These are phyloP conservation scores for Wickerhamomyces bovis DNA, from an alignment of 805 yeast species.

Conservation along the genomic window DNA sequence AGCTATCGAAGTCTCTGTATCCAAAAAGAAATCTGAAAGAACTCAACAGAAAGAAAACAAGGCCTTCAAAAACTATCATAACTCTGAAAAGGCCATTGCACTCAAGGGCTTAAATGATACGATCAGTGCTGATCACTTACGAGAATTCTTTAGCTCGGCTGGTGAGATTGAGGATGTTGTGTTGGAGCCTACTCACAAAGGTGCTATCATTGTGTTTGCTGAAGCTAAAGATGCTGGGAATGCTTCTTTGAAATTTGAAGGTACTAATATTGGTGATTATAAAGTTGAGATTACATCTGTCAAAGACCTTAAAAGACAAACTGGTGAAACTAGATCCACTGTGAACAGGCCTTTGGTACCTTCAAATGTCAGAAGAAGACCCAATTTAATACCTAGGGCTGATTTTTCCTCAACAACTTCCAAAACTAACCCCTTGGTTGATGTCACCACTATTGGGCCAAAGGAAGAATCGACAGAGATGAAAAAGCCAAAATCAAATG, in stretches of 20 bases:
- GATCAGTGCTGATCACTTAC: constrained; percentile 30
- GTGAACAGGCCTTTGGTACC: constrained; percentile 5
- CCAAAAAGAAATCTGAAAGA: constrained; percentile 35
- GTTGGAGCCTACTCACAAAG: constrained; percentile 38
- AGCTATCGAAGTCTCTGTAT: constrained; percentile 40
- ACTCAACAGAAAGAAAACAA: constrained; percentile 24
- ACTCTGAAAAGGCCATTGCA: constrained; percentile 19
- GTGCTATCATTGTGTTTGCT: constrained; percentile 46
- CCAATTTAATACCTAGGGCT: neutral
- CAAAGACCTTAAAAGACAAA: constrained; percentile 23
- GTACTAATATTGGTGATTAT: constrained; percentile 31
- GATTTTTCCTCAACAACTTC: neutral
- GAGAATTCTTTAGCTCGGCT: constrained; percentile 23
- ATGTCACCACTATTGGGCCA: too few species aligned
- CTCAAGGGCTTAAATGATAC: constrained; percentile 31
- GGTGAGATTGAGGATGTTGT: constrained; percentile 39
- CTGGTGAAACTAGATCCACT: neutral
- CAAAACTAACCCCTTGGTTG: neutral
- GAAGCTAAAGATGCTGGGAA: constrained; percentile 42
- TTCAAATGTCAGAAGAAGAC: constrained; percentile 7
- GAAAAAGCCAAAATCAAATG: constrained; percentile 14
- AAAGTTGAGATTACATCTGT: constrained; percentile 29
- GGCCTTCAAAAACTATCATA: constrained; percentile 15
- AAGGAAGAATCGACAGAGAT: neutral
- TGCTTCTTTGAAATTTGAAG: constrained; percentile 39